phyloP scores from a whole-genome alignment of 192 early-diverging fungal species.

The Umbelopsis vinacea region DNA sequence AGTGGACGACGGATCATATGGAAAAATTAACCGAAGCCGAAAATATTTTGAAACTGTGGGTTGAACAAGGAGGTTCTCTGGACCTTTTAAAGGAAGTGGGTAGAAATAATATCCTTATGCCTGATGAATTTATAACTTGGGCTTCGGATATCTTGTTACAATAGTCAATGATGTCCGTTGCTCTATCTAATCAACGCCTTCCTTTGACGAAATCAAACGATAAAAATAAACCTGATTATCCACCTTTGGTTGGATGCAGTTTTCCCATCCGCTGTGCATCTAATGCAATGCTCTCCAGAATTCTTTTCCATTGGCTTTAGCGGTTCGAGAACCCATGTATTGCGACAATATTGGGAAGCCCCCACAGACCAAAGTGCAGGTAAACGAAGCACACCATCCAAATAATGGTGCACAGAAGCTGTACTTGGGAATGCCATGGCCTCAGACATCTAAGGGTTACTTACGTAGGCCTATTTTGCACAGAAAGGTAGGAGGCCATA shows the following conservation, averaged over 20 bases:
- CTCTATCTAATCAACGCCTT: not conserved
- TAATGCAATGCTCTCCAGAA: no score
- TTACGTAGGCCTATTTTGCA: not conserved
- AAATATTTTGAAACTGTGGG: not conserved
- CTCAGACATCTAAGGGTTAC: not conserved
- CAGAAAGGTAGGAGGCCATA: not conserved
- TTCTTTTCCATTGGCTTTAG: no score
- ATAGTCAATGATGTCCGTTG: not conserved
- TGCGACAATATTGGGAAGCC: no score
- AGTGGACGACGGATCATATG: constrained; percentile 51
- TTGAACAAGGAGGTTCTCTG: constrained; percentile 1
- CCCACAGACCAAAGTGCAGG: no score
- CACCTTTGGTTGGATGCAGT: not conserved
- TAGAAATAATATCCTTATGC: constrained; percentile 11
- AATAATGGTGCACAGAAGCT: no score
- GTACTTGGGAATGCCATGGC: not conserved
- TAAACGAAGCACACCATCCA: no score
- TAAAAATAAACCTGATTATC: not conserved
- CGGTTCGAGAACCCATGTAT: no score
- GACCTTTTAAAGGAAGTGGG: constrained; percentile 10
- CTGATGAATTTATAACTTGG: constrained; percentile 16
- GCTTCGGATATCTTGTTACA: not conserved
- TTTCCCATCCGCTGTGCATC: not conserved
- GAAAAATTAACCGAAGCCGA: constrained; percentile 37
- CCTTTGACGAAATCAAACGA: not conserved